Evolutionary conservation across 192 early-diverging fungal genomes (phyloP).

Genomic region (Diversispora epigaea): DNA sequence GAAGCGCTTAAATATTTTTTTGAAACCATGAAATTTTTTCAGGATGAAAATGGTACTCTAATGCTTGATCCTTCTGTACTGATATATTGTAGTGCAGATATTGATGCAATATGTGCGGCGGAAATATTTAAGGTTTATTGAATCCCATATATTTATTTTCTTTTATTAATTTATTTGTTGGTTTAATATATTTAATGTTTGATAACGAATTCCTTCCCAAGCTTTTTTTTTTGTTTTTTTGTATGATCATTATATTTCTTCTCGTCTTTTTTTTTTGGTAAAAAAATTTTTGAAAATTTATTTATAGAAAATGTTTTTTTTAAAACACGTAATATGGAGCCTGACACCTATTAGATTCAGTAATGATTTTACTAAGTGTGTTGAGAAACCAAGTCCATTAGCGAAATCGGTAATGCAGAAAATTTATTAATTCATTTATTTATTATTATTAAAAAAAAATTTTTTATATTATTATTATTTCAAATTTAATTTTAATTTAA

Average conservation of each 20-base stretch:
- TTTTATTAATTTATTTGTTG: not conserved
- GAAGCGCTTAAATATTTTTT: conserved; percentile 9
- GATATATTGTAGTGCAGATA: conserved; percentile 4
- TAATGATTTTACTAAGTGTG: not conserved
- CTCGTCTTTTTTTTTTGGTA: not conserved
- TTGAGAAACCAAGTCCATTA: not conserved
- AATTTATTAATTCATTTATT: not conserved
- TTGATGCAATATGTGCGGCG: conserved; percentile 14
- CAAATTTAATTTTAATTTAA: not conserved
- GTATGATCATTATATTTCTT: not conserved
- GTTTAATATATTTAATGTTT: not conserved
- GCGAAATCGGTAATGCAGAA: conserved; percentile 1
- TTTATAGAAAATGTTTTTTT: conserved; percentile 12
- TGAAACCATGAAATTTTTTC: conserved; percentile 7
- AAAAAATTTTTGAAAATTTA: not conserved
- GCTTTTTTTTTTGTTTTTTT: not conserved
- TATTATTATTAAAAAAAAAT: too few relatives aligned
- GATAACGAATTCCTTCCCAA: not conserved
- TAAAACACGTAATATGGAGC: conserved; percentile 3
- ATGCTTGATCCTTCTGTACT: conserved; percentile 9
- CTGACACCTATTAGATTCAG: conserved; percentile 5
- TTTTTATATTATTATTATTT: not conserved
- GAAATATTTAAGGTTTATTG: conserved; percentile 11
- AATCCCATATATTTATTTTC: not conserved
- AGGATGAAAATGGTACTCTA: not conserved